Evolutionary conservation across 352 stramenopile genomes (phyloP).

Genomic region (Phytophthora sansomeana): DNA sequence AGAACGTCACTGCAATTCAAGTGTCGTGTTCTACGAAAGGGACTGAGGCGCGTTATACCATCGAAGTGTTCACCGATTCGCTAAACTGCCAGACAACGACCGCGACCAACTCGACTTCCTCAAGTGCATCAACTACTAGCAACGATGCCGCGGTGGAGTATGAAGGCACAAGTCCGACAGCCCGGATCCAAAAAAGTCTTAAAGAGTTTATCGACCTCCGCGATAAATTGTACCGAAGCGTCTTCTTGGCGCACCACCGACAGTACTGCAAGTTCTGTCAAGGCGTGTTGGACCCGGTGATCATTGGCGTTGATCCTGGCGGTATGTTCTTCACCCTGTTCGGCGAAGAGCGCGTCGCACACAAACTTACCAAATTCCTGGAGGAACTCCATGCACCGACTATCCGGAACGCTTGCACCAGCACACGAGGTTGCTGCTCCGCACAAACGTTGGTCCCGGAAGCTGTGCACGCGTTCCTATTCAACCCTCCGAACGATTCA

Average conservation of each 20-base stretch:
- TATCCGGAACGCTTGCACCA: neutral
- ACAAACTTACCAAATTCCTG: conserved; percentile 23
- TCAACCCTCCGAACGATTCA: neutral
- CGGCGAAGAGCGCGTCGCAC: neutral
- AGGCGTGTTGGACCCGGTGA: neutral
- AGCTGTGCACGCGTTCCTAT: conserved; percentile 20
- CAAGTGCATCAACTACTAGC: conserved; percentile 2
- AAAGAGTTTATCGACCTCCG: conserved; percentile 25
- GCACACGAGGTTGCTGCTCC: conserved; percentile 9
- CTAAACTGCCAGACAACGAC: neutral
- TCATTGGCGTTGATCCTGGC: conserved; percentile 9
- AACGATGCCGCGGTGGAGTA: neutral
- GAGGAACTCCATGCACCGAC: conserved; percentile 7
- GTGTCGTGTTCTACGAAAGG: conserved; percentile 6
- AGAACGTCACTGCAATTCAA: conserved; percentile 4
- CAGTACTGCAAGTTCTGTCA: conserved; percentile 27
- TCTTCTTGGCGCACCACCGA: conserved; percentile 15
- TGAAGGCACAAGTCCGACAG: neutral
- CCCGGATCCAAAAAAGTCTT: conserved; percentile 8
- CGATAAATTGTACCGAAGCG: conserved; percentile 24
- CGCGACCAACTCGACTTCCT: conserved; percentile 14
- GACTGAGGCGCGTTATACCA: neutral
- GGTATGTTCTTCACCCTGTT: conserved; percentile 11
- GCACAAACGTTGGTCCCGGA: conserved; percentile 22
- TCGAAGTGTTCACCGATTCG: conserved; percentile 17